Evolutionary conservation across 2,329 filamentous ascomycete species (phyloP), one percentile per base, ranked within the genome.

Genomic region (Lecanicillium sp.): DNA sequence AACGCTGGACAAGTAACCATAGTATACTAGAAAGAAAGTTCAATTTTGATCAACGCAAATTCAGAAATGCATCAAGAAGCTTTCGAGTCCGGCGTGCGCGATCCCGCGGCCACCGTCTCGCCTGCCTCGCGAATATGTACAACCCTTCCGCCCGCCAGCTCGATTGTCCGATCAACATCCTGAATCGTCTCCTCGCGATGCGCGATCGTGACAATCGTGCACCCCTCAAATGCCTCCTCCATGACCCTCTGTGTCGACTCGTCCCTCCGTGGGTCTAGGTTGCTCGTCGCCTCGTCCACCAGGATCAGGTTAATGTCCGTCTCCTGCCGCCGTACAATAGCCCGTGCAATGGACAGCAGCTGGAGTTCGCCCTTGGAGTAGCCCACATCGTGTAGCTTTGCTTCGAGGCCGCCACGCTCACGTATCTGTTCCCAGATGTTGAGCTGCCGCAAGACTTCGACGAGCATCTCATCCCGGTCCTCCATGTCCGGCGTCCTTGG

Each of bases 211-310:
- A 47, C 5, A 3, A 47, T 27, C 5, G 44, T 47, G 12, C 44
- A 47, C 2, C 35, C 36, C 14, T 4, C 4, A 11, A 47, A 47
- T 12, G 20, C 44, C 6, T 47, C 29, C 14, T 17, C 8, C n/a
- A 47, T 15, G 2, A 26, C 27, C 9, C 2, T 7, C 20, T 40
- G 44, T 5, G 29, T 35, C 2, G 14, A 9, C 10, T 19, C 11
- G 6, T 47, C 44, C 14, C 35, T 9, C 8, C 26, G 14, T 3
- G 37, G 24, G 15, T 47, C 44, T 1, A 47, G 36, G 21, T 24
- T 47, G 20, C 21, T 47, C 2, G 44, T 41, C 9, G 44, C 35
- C 27, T 47, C 44, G 27, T 47, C 44, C 4, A 47, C 24, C 8
- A 47, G 14, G n/a, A 47, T 27, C 1, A 47, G 26, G 2, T 15